These are phyloP conservation scores for Aspergillus homomorphus DNA, from an alignment of 495 filamentous ascomycete genomes.

Conservation along the genomic window DNA sequence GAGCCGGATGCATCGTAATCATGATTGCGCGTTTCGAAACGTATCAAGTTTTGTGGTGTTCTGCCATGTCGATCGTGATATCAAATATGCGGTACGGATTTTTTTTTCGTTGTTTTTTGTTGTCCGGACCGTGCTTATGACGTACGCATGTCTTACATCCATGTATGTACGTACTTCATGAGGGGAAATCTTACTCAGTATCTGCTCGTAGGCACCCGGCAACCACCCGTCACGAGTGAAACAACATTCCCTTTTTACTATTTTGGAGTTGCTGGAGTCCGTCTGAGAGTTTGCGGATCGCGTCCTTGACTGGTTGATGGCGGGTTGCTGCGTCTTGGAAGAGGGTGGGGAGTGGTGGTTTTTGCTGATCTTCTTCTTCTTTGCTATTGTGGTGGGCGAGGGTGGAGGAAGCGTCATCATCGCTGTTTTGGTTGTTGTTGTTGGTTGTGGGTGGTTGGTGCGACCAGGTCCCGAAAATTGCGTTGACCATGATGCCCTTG, in stretches of 20 bases:
- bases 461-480: background rate
- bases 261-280: constrained; percentile 21
- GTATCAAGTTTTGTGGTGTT: background rate
- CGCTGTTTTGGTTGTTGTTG: background rate
- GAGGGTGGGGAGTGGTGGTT: background rate
- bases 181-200: no score
- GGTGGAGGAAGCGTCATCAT: background rate
- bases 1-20: background rate
- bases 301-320: constrained; percentile 25
- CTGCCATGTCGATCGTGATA: background rate
- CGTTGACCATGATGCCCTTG: background rate
- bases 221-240: background rate
- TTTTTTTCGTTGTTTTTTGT: background rate
- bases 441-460: background rate
- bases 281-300: constrained; percentile 21
- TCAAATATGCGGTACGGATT: background rate
- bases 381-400: constrained; percentile 10
- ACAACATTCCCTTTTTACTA: constrained; percentile 1
- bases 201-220: no score
- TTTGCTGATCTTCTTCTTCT: constrained; percentile 8
- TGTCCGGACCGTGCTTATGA: background rate
- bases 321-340: constrained; percentile 30
- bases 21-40: background rate
- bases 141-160: background rate
- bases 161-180: background rate